Evolutionary conservation across 2,329 filamentous ascomycete species (phyloP).

Genomic region (Sphaerulina vaccinii): DNA sequence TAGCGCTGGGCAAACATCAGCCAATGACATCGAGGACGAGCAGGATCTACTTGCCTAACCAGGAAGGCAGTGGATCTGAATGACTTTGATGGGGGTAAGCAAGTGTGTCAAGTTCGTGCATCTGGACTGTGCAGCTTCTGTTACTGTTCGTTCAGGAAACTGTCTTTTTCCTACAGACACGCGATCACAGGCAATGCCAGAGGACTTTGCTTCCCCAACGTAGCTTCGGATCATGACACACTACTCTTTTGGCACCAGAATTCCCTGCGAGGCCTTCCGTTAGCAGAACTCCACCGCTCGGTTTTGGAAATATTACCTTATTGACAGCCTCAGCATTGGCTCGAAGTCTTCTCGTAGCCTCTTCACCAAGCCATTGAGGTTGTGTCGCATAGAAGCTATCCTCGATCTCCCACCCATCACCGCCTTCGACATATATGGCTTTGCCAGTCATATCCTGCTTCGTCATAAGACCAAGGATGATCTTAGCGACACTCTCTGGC

Average conservation of each 20-base stretch:
- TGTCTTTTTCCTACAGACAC: too few species aligned
- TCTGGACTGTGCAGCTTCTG: not conserved
- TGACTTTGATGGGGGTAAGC: conserved; percentile 6
- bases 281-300: too few species aligned
- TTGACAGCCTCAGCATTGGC: conserved; percentile 27
- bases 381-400: conserved; percentile 43
- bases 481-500: conserved; percentile 26
- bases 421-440: conserved; percentile 46
- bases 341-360: conserved; percentile 32
- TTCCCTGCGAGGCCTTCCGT: too few species aligned
- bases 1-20: not conserved
- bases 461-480: conserved; percentile 32
- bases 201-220: too few species aligned
- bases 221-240: too few species aligned
- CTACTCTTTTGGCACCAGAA: conserved; percentile 10
- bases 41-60: conserved; percentile 7
- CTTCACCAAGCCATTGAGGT: conserved; percentile 44
- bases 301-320: too few species aligned
- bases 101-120: conserved; percentile 3
- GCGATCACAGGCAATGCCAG: too few species aligned
- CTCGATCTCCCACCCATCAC: conserved; percentile 48
- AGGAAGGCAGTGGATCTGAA: conserved; percentile 3
- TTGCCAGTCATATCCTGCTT: conserved; percentile 42
- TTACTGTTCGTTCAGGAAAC: too few species aligned
- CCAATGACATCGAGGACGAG: not conserved